Evolutionary conservation across 768 basidiomycete genomes (phyloP), one percentile per base, ranked within the genome.

Genomic region (Gloeopeniophorella convolvens): DNA sequence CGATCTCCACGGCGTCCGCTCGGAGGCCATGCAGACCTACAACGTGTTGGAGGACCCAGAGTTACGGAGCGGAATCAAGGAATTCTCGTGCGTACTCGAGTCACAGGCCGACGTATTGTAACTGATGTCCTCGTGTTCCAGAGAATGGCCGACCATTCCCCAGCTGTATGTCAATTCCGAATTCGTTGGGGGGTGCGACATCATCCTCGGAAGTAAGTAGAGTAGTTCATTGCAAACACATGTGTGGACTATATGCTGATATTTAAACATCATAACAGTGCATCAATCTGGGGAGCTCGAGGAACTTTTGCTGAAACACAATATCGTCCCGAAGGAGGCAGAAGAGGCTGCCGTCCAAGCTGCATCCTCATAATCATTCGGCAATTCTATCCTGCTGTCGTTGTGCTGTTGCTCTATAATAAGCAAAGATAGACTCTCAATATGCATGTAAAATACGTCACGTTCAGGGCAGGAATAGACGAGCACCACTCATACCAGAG

Each of bases 61-160:
- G 66, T 71, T 99, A 39, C 73, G 95, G 55, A 80, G 62, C 59
- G 79, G 82, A 3, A 95, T 98, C 65, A 98, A 99, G 69, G 93
- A 97, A 66, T 98, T 90, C 66, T 94, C 91, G 94, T 97, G 59
- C 63, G 92, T 82, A 20, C 34, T n/a, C 31, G 31, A n/a, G 30
- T 39, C 18, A 8, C 31, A 11, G 24, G 41, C 8, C 5, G 18
- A 24, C 6, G 6, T 43, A 11, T 5, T 24, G 4, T 1, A 13
- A 24, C 32, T 35, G 41, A 58, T 24, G 15, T 36, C 23, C 52
- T 43, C 15, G 10, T 15, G 27, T 8, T 49, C 33, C 30, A 13
- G 94, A 20, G 89, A 96, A 56, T 99, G 95, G 95, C 95, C 95
- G 12, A 99, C 95, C 16, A 83, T 99, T 57, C 95, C 95, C 10